These are phyloP conservation scores for Corymbia citriodora DNA, from an alignment of 441 rosid species.

Conservation along the genomic window DNA sequence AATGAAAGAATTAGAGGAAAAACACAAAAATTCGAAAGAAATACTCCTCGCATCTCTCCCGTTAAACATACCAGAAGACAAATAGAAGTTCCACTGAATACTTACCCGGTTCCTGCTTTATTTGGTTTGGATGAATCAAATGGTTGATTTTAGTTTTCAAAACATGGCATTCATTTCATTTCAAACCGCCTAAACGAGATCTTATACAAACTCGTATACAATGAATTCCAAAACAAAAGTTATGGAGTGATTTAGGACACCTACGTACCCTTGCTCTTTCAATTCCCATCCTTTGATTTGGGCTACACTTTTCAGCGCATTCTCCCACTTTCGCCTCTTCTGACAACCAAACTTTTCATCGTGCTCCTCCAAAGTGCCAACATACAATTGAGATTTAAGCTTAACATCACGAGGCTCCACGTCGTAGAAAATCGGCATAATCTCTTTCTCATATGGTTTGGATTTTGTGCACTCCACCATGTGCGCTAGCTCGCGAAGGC, in stretches of 20 bases:
- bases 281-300: background rate
- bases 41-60: background rate
- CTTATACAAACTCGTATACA: background rate
- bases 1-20: background rate
- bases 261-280: background rate
- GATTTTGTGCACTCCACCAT: background rate
- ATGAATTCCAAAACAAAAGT: background rate
- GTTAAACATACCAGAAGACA: background rate
- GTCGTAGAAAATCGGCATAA: background rate
- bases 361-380: background rate
- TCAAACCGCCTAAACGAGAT: background rate
- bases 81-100: background rate
- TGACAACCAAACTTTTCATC: background rate
- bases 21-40: background rate
- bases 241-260: accelerated
- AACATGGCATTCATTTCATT: background rate
- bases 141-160: background rate
- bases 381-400: background rate
- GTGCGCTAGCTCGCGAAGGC: background rate
- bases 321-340: background rate
- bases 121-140: background rate
- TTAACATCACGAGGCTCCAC: accelerated
- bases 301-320: background rate
- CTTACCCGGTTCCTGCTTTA: background rate
- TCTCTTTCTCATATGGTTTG: background rate